Conservation (phyloP, 306 rosid genomes). For the apple (Malus domestica) region ASM211411v1 NC_041798.1:20331001-20331500, state of each 20-base stretch:
- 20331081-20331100: neutral
- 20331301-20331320: conserved; percentile 32
- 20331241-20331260: conserved; percentile 63
- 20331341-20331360: conserved; percentile 91
- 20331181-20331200: conserved; percentile 21
- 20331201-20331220: conserved; percentile 50
- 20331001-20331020: neutral
- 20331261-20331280: conserved; percentile 69
- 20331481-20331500: neutral
- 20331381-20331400: conserved; percentile 67
- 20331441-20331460: conserved; percentile 42
- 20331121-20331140: neutral
- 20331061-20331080: neutral
- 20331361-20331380: conserved; percentile 75
- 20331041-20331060: neutral
- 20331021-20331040: neutral
- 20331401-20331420: conserved; percentile 82
- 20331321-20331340: conserved; percentile 72
- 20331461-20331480: neutral
- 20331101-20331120: neutral
- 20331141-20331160: conserved; percentile 47
- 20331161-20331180: conserved; percentile 22
- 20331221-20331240: conserved; percentile 72
- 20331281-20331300: conserved; percentile 49
- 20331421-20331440: conserved; percentile 29